phyloP scores from a whole-genome alignment of 371 early-diverging fungal genomes.

The Lichtheimia ramosa region DNA sequence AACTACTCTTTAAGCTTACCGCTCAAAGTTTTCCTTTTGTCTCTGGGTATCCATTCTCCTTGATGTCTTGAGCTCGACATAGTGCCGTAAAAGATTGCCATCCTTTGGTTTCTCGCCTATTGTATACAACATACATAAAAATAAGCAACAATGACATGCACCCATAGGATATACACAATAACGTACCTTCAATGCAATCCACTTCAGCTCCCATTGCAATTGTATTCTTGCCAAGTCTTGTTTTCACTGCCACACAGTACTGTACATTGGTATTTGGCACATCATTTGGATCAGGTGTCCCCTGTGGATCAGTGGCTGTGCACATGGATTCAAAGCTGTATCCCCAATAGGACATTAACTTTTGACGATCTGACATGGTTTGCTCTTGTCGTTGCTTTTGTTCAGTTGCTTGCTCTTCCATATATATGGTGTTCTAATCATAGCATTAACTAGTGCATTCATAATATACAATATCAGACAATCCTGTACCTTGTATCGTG shows the following conservation, averaged over 20 bases:
- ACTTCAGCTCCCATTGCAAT: conserved; percentile 92
- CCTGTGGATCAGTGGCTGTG: conserved; percentile 34
- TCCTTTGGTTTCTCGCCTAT: conserved; percentile 26
- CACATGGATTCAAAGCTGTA: conserved; percentile 75
- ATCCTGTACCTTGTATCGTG: conserved; percentile 57
- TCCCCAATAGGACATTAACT: conserved; percentile 76
- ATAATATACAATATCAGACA: neutral
- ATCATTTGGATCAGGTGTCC: conserved; percentile 45
- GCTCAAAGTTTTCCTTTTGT: conserved; percentile 64
- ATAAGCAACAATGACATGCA: neutral
- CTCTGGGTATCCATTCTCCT: conserved; percentile 55
- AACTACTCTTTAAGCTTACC: conserved; percentile 27
- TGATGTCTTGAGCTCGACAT: conserved; percentile 90
- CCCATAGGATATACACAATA: neutral
- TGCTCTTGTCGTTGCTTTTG: conserved; percentile 39
- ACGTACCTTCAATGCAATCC: conserved; percentile 72
- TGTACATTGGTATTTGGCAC: conserved; percentile 82
- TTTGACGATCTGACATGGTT: conserved; percentile 55
- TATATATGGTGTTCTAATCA: conserved; percentile 61
- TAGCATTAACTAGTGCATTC: neutral
- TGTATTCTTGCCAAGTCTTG: conserved; percentile 67
- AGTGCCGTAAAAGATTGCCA: conserved; percentile 52
- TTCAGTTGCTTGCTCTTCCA: conserved; percentile 72
- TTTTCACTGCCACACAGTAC: conserved; percentile 84
- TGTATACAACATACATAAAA: conserved; percentile 24